A percentile compares a stretch with the other conserved stretches of the same genome.
Evolutionary conservation across 2,329 filamentous ascomycete genomes (phyloP).

Genomic region (Phialocephala sp.): DNA sequence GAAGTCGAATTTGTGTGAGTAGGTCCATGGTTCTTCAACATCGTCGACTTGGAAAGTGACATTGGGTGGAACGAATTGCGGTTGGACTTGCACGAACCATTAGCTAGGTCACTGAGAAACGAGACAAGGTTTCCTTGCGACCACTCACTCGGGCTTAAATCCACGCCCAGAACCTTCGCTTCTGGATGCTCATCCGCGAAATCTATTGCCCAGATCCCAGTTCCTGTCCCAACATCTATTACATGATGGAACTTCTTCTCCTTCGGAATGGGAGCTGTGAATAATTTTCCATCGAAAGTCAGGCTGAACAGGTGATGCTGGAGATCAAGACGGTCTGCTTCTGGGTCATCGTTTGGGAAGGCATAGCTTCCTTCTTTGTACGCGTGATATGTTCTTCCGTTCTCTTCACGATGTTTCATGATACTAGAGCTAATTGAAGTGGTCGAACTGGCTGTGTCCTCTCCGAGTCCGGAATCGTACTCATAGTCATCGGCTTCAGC

Average conservation of each 20-base stretch:
- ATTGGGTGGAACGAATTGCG: slow-evolving; percentile 52
- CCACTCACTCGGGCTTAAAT: slow-evolving; percentile 38
- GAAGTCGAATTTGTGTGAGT: slow-evolving; percentile 60
- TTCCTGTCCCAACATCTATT: slow-evolving; percentile 23
- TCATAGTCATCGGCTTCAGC: not conserved
- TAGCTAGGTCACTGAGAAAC: too few relatives aligned
- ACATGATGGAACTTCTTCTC: slow-evolving; percentile 13
- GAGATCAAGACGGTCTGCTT: slow-evolving; percentile 48
- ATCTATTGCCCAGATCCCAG: slow-evolving; percentile 27
- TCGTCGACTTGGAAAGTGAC: slow-evolving; percentile 69
- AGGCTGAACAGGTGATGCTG: slow-evolving; percentile 27
- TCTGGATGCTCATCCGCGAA: slow-evolving; percentile 37
- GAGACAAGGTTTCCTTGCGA: not conserved
- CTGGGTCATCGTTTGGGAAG: slow-evolving; percentile 19
- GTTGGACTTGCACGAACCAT: not conserved
- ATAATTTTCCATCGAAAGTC: slow-evolving; percentile 20
- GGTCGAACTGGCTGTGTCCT: slow-evolving; percentile 3
- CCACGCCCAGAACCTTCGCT: slow-evolving; percentile 35
- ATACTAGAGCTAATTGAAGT: slow-evolving; percentile 19
- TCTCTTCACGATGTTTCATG: slow-evolving; percentile 13
- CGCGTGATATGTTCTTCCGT: slow-evolving; percentile 30
- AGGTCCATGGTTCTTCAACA: slow-evolving; percentile 55
- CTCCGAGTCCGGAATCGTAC: not conserved
- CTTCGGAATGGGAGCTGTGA: slow-evolving; percentile 10
- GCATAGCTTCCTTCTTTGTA: slow-evolving; percentile 22